phyloP scores from a whole-genome alignment of 2,329 filamentous ascomycete genomes.

The Claviceps humidiphila region DNA sequence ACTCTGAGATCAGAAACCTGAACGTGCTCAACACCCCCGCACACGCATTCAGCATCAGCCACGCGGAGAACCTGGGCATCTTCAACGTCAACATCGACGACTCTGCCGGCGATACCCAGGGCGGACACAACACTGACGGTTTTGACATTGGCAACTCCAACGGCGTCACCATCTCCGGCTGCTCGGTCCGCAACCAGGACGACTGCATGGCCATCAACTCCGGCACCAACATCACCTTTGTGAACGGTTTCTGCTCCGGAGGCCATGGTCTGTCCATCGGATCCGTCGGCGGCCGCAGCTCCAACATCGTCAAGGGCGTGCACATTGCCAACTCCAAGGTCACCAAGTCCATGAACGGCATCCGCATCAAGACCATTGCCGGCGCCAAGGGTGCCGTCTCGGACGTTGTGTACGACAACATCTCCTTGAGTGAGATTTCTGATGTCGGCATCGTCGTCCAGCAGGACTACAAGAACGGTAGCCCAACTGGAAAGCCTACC shows the following conservation, averaged over 20 bases:
- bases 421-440: slow-evolving; percentile 20
- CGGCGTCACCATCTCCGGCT: neutral
- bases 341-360: neutral
- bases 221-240: neutral
- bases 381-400: neutral
- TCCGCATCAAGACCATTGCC: neutral
- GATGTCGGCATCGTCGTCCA: slow-evolving; percentile 26
- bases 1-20: neutral
- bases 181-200: neutral
- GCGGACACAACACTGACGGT: slow-evolving; percentile 1
- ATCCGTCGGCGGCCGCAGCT: neutral
- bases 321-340: slow-evolving; percentile 1
- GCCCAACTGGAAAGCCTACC: slow-evolving; percentile 30
- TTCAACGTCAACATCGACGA: slow-evolving; percentile 1
- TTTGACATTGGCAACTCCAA: neutral
- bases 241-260: rapidly evolving
- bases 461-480: slow-evolving; percentile 36
- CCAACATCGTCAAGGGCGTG: neutral
- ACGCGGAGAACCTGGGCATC: neutral
- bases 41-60: neutral
- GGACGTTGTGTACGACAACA: neutral
- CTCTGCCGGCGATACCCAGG: neutral
- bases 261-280: neutral
- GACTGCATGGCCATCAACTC: slow-evolving; percentile 4
- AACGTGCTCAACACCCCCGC: neutral